Evolutionary conservation across 2,329 filamentous ascomycete genomes (phyloP).

Genomic region (Alternaria sp.): DNA sequence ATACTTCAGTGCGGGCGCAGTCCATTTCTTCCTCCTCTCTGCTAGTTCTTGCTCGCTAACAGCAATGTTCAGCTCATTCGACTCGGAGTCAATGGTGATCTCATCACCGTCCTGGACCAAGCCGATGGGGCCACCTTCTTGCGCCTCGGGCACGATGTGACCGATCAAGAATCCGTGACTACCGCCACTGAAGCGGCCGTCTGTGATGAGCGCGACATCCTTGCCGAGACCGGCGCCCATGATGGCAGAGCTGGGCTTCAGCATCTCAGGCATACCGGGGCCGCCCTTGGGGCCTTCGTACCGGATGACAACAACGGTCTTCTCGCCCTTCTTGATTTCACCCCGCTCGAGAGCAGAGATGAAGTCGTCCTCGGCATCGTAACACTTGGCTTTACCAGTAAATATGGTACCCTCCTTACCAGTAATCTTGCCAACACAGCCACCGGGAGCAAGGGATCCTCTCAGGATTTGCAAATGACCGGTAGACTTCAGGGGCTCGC

Average conservation of each 20-base stretch:
- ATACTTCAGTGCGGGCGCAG: conserved; percentile 65
- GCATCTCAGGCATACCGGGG: conserved; percentile 78
- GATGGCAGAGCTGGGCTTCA: conserved; percentile 75
- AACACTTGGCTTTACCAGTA: conserved; percentile 74
- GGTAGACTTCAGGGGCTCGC: conserved; percentile 73
- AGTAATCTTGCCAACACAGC: conserved; percentile 78
- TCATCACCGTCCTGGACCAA: conserved; percentile 82
- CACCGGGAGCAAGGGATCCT: conserved; percentile 73
- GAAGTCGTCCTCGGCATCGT: conserved; percentile 74
- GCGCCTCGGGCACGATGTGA: conserved; percentile 86
- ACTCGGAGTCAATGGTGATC: conserved; percentile 83
- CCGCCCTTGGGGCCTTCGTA: conserved; percentile 78
- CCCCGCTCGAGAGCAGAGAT: conserved; percentile 71
- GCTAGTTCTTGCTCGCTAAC: conserved; percentile 70
- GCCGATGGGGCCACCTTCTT: conserved; percentile 84
- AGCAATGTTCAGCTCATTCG: conserved; percentile 70
- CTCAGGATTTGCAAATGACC: conserved; percentile 78
- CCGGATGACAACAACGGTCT: conserved; percentile 78
- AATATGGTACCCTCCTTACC: conserved; percentile 76
- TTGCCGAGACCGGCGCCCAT: conserved; percentile 78
- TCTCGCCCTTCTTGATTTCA: conserved; percentile 77
- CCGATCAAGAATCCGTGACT: conserved; percentile 88
- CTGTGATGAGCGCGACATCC: conserved; percentile 77
- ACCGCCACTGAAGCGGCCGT: conserved; percentile 80
- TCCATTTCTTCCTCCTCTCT: conserved; percentile 60